These are phyloP conservation scores for Garcia nutans DNA, from an alignment of 345 rosid species.

Conservation along the genomic window DNA sequence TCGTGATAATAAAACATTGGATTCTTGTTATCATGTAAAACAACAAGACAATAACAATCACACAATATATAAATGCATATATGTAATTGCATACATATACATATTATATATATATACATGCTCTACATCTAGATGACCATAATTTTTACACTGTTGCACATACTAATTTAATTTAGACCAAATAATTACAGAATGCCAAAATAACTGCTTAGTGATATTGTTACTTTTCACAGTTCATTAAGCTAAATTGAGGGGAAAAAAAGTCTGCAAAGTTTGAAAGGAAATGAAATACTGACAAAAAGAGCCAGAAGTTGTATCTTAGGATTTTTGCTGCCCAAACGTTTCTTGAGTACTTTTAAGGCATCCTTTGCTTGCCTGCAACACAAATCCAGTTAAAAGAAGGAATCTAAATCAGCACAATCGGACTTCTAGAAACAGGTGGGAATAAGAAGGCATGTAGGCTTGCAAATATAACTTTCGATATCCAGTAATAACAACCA, in stretches of 20 bases:
- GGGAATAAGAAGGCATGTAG: background rate
- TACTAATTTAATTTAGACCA: background rate
- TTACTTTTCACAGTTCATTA: background rate
- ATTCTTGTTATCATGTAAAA: background rate
- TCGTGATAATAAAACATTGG: background rate
- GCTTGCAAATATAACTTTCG: background rate
- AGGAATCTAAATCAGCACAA: background rate
- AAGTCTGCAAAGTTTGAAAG: conserved; percentile 6
- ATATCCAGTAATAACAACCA: background rate
- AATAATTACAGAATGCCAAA: background rate
- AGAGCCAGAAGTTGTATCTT: conserved; percentile 85
- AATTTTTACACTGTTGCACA: background rate
- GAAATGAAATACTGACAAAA: conserved; percentile 53
- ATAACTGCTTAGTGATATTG: background rate
- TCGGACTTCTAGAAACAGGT: background rate
- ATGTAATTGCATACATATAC: no score
- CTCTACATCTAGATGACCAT: background rate
- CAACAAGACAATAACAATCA: background rate
- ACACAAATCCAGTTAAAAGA: conserved; percentile 18
- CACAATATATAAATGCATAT: background rate
- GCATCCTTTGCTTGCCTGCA: conserved; percentile 92
- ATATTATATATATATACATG: no score
- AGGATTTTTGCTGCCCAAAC: conserved; percentile 80
- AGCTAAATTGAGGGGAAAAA: background rate
- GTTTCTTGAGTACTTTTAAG: conserved; percentile 84